Conservation (phyloP, 1,284 basidiomycete species). For the Cerioporus squamosus region DNA sequence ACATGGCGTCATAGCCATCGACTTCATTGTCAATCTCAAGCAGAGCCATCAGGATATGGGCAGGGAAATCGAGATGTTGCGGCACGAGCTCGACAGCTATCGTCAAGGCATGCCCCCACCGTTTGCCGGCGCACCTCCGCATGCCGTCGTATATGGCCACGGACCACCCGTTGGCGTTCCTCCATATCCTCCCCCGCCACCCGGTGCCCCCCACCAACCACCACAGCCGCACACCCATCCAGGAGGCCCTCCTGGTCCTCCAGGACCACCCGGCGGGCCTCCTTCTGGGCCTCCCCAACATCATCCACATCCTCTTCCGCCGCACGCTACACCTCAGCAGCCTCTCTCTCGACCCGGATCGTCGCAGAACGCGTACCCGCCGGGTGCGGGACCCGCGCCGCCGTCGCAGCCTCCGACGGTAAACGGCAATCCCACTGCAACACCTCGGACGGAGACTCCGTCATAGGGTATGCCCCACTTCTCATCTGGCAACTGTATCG, state of each 20-base stretch:
- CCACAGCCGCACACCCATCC: conserved; percentile 42
- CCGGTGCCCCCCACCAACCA: conserved; percentile 45
- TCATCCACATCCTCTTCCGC: conserved; percentile 36
- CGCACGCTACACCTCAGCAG: conserved; percentile 39
- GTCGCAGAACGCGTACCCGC: conserved; percentile 54
- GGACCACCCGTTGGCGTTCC: conserved; percentile 36
- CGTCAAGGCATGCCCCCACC: conserved; percentile 58
- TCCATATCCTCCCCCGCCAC: conserved; percentile 35
- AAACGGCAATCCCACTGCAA: conserved; percentile 29
- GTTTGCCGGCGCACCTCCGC: conserved; percentile 55
- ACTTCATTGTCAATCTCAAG: conserved; percentile 83
- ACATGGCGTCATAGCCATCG: conserved; percentile 67
- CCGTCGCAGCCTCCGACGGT: conserved; percentile 37
- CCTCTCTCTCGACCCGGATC: conserved; percentile 42
- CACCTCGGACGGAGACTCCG: conserved; percentile 31
- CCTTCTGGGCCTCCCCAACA: conserved; percentile 33
- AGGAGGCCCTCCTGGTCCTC: conserved; percentile 18
- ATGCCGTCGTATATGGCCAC: conserved; percentile 58
- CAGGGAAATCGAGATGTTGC: conserved; percentile 77
- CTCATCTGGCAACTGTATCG: conserved; percentile 20
- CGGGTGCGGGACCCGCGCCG: conserved; percentile 36
- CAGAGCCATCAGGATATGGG: conserved; percentile 75
- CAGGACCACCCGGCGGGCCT: neutral
- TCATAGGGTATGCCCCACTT: conserved; percentile 26
- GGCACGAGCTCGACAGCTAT: conserved; percentile 72